phyloP scores from a whole-genome alignment of 2,329 filamentous ascomycete species.

The Trichoderma gracile region DNA sequence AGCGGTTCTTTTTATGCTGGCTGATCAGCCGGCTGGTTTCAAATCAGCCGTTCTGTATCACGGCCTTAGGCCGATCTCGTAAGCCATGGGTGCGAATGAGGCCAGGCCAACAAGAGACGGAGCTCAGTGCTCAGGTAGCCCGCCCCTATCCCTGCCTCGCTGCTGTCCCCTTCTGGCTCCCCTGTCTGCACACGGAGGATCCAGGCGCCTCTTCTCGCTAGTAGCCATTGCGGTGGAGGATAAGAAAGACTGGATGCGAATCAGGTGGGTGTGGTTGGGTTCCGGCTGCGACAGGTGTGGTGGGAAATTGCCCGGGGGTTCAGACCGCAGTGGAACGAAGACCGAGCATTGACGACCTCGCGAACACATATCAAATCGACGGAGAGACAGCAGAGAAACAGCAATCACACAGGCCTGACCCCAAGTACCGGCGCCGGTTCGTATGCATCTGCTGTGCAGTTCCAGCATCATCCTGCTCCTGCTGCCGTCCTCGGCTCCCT shows the following conservation, averaged over 20 bases:
- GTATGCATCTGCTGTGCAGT: not conserved
- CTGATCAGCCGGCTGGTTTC: too few relatives aligned
- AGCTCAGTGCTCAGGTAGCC: conserved; percentile 25
- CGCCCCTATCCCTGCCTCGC: conserved; percentile 23
- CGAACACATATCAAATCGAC: not conserved
- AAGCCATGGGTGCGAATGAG: conserved; percentile 25
- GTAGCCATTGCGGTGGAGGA: conserved; percentile 26
- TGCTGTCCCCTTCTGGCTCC: conserved; percentile 22
- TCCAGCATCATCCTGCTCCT: not conserved
- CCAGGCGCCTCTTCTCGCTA: conserved; percentile 26
- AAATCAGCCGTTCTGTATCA: too few relatives aligned
- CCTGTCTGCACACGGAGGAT: conserved; percentile 26
- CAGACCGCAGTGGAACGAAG: conserved; percentile 18
- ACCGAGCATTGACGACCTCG: conserved; percentile 7
- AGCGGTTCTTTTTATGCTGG: too few relatives aligned
- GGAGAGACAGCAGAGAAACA: not conserved
- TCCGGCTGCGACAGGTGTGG: conserved; percentile 24
- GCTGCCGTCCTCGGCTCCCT: not conserved
- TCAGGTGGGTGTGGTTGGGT: conserved; percentile 26
- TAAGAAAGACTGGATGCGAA: conserved; percentile 24
- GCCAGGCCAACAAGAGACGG: conserved; percentile 16
- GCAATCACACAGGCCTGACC: not conserved
- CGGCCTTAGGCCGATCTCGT: conserved; percentile 29
- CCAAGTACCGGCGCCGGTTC: too few relatives aligned
- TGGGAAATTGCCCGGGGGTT: conserved; percentile 21